Conservation (phyloP, 106 monocot species). For the Vanilla planifolia region DNA sequence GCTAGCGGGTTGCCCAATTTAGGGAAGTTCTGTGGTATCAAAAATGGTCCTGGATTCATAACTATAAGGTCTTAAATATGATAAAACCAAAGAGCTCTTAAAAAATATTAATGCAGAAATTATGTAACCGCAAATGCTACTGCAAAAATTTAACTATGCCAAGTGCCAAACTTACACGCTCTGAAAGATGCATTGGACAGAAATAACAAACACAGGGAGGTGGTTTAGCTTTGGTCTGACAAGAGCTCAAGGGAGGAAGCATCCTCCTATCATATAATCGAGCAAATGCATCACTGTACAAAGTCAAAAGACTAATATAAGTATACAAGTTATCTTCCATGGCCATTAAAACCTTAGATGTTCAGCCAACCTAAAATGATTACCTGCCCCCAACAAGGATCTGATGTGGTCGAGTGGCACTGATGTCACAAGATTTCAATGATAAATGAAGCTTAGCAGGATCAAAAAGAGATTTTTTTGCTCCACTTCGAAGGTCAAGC, state of each 20-base stretch:
- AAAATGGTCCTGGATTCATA: not conserved
- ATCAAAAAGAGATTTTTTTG: conserved; percentile 76
- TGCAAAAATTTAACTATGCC: too few relatives aligned
- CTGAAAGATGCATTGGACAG: conserved; percentile 90
- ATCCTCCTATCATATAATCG: conserved; percentile 97
- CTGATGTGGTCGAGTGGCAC: conserved; percentile 84
- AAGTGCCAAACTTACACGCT: conserved; percentile 58
- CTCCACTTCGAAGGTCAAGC: conserved; percentile 88
- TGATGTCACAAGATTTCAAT: conserved; percentile 94
- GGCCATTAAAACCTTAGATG: not conserved
- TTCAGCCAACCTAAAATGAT: not conserved
- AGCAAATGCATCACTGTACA: conserved; percentile 85
- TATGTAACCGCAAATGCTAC: too few relatives aligned
- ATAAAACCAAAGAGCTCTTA: not conserved
- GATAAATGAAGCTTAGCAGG: conserved; percentile 61
- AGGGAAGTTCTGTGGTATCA: too few relatives aligned
- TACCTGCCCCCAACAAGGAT: conserved; percentile 98
- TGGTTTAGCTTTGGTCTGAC: conserved; percentile 45
- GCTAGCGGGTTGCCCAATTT: too few relatives aligned
- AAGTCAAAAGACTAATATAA: conserved; percentile 1
- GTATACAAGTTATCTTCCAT: not conserved
- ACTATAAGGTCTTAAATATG: too few relatives aligned
- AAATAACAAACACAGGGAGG: conserved; percentile 82
- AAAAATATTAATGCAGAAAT: not conserved
- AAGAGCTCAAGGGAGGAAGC: conserved; percentile 82